Evolutionary conservation across 2,329 filamentous ascomycete genomes (phyloP).

Genomic region (Fusarium proliferatum): DNA sequence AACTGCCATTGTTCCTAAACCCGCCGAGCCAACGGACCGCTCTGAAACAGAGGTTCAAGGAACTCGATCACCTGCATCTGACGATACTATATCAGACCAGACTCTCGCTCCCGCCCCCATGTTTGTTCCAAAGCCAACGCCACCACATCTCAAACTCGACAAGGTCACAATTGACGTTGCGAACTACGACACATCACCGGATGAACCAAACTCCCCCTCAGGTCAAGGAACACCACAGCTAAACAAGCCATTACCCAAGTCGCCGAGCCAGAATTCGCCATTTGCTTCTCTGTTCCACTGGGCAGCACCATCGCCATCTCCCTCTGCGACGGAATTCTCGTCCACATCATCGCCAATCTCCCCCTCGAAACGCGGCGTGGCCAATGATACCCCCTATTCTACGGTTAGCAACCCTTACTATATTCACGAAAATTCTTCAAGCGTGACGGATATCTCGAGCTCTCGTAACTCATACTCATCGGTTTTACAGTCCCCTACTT

Average conservation of each 20-base stretch:
- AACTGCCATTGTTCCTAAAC: constrained; percentile 3
- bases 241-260: constrained; percentile 67
- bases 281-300: constrained; percentile 67
- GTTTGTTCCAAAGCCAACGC: constrained; percentile 61
- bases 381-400: constrained; percentile 49
- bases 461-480: constrained; percentile 65
- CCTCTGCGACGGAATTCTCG: constrained; percentile 62
- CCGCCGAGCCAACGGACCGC: constrained; percentile 23
- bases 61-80: constrained; percentile 37
- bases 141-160: constrained; percentile 64
- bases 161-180: constrained; percentile 51
- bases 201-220: constrained; percentile 44
- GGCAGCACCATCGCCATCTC: constrained; percentile 59
- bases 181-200: constrained; percentile 42
- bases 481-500: constrained; percentile 57
- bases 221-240: constrained; percentile 52
- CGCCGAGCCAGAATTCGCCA: constrained; percentile 60
- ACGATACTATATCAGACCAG: constrained; percentile 53
- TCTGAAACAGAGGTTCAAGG: constrained; percentile 46
- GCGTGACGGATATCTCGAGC: constrained; percentile 55
- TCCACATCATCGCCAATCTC: constrained; percentile 66
- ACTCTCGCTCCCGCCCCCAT: constrained; percentile 61
- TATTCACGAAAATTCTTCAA: constrained; percentile 52
- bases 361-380: constrained; percentile 51
- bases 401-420: constrained; percentile 46